Base-by-base conservation (phyloP, 345 rosid species). In the Conringia planisiliqua region DNA sequence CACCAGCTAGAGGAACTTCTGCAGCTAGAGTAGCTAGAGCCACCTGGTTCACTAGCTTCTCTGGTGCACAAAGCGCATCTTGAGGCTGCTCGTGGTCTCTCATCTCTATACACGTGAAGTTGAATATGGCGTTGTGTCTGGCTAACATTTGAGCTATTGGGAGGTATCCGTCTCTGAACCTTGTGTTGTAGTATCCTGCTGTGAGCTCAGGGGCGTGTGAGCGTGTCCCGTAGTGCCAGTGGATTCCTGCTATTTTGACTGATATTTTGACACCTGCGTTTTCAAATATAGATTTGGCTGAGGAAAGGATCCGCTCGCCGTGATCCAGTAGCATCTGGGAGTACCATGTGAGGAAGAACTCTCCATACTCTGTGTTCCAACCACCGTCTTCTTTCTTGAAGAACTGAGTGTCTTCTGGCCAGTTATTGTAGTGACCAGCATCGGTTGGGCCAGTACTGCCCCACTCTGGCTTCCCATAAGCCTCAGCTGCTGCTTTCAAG, bases 141-240 rank as follows among this genome's bases (percentile, higher is more conserved):
- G 90, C 97, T 65, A 95, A 70, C 97, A 95, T 95, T 57, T 84
- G 87, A 16, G 99, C 97, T 40, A 95, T 90, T 0, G 99, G 97
- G 26, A 95, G 87, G 81, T 92, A 95, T 3, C 99, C 97, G 40
- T 95, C 97, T 6, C 90, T 85, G 80, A 61, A 83, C 72, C 97
- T 83, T 3, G 99, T 95, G 86, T 92, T 95, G 73, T 90, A 95
- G 79, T 92, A 95, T 36, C 99, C 99, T 20, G 97, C 99, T 4
- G 97, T 95, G 63, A 95, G 99, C 79, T 95, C 99, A 20, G 99
- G 96, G 36, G 99, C 97, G 52, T 95, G 99, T 16, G 97, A 95
- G 18, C 97, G 82, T 6, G 83, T 82, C n/a, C 99, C 99, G 2
- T 89, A 95, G 66, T 95, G 99, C 97, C 99, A 95, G 70, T 95